phyloP scores from a whole-genome alignment of 2,329 filamentous ascomycete genomes.

The Boeremia lycopersici region DNA sequence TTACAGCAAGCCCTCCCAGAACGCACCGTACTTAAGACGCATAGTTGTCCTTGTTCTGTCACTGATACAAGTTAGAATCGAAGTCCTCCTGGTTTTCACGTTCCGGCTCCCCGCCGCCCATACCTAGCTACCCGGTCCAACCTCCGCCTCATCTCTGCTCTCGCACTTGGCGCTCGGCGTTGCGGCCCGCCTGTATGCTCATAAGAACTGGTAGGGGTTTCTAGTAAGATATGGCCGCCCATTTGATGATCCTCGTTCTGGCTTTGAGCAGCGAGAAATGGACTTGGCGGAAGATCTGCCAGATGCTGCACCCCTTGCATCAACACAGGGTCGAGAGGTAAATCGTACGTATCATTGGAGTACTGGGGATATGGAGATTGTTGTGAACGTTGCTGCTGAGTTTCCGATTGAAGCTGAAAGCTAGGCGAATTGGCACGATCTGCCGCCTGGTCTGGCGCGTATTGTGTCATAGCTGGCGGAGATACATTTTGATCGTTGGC shows the following conservation, averaged over 20 bases:
- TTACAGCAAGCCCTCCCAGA: conserved; percentile 8
- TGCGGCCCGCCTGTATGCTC: conserved; percentile 3
- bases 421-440: conserved; percentile 31
- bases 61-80: not conserved
- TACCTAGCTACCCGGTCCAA: conserved; percentile 27
- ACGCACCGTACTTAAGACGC: conserved; percentile 3
- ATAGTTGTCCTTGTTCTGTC: not conserved
- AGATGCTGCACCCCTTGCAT: conserved; percentile 53
- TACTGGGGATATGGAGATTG: conserved; percentile 30
- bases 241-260: not conserved
- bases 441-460: not conserved
- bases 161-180: conserved; percentile 24
- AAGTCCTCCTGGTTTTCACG: not conserved
- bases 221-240: no score
- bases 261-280: conserved; percentile 33
- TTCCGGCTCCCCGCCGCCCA: conserved; percentile 2
- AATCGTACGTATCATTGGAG: conserved; percentile 54
- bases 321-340: conserved; percentile 67
- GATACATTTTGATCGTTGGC: conserved; percentile 9
- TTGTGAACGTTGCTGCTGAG: conserved; percentile 31
- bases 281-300: conserved; percentile 42
- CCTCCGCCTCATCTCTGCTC: conserved; percentile 32
- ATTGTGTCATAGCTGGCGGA: not conserved
- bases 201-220: not conserved
- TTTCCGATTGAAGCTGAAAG: conserved; percentile 37